Evolutionary conservation across 148 eudicot species (phyloP), one percentile per base, ranked within the genome.

Genomic region (Cornus florida): DNA sequence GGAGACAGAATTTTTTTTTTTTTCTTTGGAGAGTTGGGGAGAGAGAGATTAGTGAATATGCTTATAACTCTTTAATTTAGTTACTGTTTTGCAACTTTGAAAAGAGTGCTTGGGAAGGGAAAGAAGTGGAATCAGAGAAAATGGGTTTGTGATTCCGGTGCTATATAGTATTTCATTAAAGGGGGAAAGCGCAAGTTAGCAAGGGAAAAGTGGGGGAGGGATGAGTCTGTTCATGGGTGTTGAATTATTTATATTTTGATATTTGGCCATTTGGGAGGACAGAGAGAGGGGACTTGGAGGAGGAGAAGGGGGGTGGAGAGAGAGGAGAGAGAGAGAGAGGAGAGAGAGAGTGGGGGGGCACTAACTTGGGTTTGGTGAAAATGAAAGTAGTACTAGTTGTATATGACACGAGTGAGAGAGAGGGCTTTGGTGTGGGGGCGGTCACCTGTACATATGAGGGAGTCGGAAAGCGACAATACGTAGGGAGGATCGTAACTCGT

Each of bases 381-480:
- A 50, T 12, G 75, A 31, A 24, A 72, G 62, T 4, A 38, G n/a
- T 43, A 9, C 48, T 43, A 43, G 48, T 43, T 43, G 48, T 43
- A 43, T 43, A 62, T 62, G 66, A 62, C 66, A 62, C 66, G 66
- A 62, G 66, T 17, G 66, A 62, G 66, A 62, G 66, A 17, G 66
- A 20, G 56, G 28, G 73, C 10, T 20, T 20, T 39, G 31, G 74
- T 3, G 60, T 57, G 75, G 33, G 20, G 62, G 60, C 75, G 7
- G 33, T 48, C 60, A 13, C 20, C 62, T 72, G 75, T 60, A 24
- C 67, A 57, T 56, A 73, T 48, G 28, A 50, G 62, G 39, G 75
- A 38, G 41, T 57, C 31, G 7, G 76, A 73, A 53, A 73, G 76
- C 13, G 76, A 73, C 76, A 56, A 73, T 23, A 67, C 22, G 66